A percentile compares a stretch with the other conserved stretches of the same genome.
These are phyloP conservation scores for Heliamphora pulchella DNA, from an alignment of 179 eudicot species.

Conservation along the genomic window DNA sequence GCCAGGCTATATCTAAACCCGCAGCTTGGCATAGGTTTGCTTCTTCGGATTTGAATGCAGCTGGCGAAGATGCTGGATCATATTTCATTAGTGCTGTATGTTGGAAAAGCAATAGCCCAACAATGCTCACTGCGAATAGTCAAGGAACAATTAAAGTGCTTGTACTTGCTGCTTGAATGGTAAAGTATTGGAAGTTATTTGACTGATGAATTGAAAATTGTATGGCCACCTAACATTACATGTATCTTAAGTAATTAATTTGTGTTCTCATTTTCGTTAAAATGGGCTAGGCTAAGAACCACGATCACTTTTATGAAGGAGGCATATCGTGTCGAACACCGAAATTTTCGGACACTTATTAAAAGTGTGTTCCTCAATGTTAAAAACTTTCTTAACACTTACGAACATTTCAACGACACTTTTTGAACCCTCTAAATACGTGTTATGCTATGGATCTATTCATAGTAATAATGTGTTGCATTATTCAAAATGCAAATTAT, in stretches of 20 bases:
- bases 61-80: slow-evolving; percentile 47
- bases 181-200: not conserved
- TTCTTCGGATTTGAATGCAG: slow-evolving; percentile 40
- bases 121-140: slow-evolving; percentile 73
- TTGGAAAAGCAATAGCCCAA: slow-evolving; percentile 70
- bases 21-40: slow-evolving; percentile 60
- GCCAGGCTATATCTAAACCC: slow-evolving; percentile 69
- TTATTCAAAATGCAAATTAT: no score
- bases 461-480: no score
- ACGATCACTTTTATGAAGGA: no score
- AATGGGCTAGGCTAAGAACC: no score
- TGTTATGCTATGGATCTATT: no score
- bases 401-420: no score
- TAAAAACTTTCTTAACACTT: no score
- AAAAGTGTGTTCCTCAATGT: no score
- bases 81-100: slow-evolving; percentile 73
- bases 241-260: not conserved
- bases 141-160: slow-evolving; percentile 73
- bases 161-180: slow-evolving; percentile 49
- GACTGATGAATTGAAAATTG: not conserved
- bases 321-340: no score
- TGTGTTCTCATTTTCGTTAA: no score
- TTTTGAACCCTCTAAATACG: no score
- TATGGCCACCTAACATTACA: not conserved
- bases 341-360: no score